phyloP scores from a whole-genome alignment of 2,329 filamentous ascomycete genomes.

The Aspergillus hortae region DNA sequence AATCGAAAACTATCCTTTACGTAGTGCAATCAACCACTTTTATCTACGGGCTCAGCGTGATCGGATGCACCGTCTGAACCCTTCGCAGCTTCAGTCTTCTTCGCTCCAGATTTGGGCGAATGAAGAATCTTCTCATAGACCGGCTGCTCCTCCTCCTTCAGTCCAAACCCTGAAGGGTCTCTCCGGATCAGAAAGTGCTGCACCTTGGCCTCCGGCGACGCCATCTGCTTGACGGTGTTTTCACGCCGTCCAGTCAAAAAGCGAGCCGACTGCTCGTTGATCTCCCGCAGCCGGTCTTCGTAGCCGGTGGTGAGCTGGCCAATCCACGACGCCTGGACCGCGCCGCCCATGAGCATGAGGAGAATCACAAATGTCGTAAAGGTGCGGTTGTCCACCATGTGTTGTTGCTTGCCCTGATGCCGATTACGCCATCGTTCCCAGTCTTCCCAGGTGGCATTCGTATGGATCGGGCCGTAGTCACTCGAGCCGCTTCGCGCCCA shows the following conservation, averaged over 20 bases:
- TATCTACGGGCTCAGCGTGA: too few species aligned
- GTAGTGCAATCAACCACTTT: too few species aligned
- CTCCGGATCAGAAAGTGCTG: constrained; percentile 72
- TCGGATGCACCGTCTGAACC: too few species aligned
- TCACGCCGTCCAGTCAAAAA: constrained; percentile 51
- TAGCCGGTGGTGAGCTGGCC: constrained; percentile 59
- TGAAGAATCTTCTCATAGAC: constrained; percentile 36
- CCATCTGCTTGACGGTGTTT: constrained; percentile 49
- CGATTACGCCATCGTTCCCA: constrained; percentile 78
- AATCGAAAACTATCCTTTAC: too few species aligned
- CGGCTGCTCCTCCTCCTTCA: constrained; percentile 43
- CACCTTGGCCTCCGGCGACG: constrained; percentile 60
- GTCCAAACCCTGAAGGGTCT: constrained; percentile 53
- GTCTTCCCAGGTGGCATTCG: constrained; percentile 96
- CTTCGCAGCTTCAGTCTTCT: not conserved
- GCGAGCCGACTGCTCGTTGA: constrained; percentile 62
- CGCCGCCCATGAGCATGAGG: constrained; percentile 65
- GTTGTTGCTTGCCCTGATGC: constrained; percentile 40
- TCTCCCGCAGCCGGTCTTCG: constrained; percentile 62
- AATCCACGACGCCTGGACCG: constrained; percentile 69
- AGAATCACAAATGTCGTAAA: constrained; percentile 72
- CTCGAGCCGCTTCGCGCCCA: constrained; percentile 15
- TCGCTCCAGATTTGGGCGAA: not conserved
- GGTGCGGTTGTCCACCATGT: constrained; percentile 70
- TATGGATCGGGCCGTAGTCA: constrained; percentile 47